Conservation (phyloP, 2,329 filamentous ascomycete species). For the Sordariomycetes sp. region DNA sequence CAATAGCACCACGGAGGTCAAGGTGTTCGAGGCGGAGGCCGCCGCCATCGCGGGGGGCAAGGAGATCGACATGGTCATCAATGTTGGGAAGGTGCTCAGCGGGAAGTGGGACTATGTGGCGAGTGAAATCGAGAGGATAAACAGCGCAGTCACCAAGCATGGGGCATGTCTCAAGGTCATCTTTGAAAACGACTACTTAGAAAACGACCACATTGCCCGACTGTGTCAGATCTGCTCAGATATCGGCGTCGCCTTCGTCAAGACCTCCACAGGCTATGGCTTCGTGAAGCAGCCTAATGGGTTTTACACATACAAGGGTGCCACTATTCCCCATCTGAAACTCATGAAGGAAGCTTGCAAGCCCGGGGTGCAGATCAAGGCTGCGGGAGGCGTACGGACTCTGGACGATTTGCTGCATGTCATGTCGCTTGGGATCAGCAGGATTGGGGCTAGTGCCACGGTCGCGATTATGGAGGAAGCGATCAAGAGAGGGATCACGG, state of each 20-base stretch:
- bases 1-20: constrained; percentile 40
- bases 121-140: constrained; percentile 38
- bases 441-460: constrained; percentile 46
- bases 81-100: constrained; percentile 45
- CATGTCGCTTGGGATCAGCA: constrained; percentile 40
- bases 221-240: constrained; percentile 44
- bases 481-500: constrained; percentile 31
- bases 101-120: constrained; percentile 46
- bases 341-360: constrained; percentile 38
- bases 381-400: constrained; percentile 44
- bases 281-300: constrained; percentile 45
- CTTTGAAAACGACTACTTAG: constrained; percentile 49
- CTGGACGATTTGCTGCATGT: constrained; percentile 45
- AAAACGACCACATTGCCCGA: constrained; percentile 34
- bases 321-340: constrained; percentile 37
- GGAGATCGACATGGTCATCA: constrained; percentile 53
- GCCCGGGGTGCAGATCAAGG: constrained; percentile 41
- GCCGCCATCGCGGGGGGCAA: constrained; percentile 35
- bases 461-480: constrained; percentile 44
- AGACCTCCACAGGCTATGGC: constrained; percentile 51
- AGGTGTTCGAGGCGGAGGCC: constrained; percentile 38
- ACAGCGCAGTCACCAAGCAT: constrained; percentile 29
- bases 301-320: constrained; percentile 40
- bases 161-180: constrained; percentile 47
- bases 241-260: constrained; percentile 43